A percentile compares a stretch with the other conserved stretches of the same genome.
Evolutionary conservation across 371 early-diverging fungal species (phyloP).

Genomic region (Dinochytrium kinnereticum): DNA sequence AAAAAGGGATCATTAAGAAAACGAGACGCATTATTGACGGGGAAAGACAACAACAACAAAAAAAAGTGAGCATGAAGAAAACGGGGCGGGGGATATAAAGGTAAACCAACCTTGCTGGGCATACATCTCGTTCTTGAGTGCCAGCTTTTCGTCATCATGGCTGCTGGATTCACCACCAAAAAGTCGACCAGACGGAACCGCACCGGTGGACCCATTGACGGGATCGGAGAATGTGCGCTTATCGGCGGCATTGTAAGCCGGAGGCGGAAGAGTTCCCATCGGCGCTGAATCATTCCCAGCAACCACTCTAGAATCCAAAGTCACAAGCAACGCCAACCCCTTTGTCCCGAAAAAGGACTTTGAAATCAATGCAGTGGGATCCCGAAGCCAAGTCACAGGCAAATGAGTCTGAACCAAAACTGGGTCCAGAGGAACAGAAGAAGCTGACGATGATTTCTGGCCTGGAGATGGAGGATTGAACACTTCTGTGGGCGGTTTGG

Average conservation of each 20-base stretch:
- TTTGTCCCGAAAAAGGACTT: not conserved
- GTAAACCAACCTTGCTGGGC: not conserved
- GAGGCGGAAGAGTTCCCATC: not conserved
- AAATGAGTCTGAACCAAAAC: not conserved
- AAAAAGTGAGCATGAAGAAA: not conserved
- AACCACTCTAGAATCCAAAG: not conserved
- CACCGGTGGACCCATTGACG: not conserved
- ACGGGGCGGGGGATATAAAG: not conserved
- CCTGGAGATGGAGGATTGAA: not conserved
- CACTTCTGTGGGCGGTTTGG: not conserved
- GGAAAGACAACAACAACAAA: not conserved
- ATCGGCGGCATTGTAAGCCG: not conserved
- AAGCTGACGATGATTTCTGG: not conserved
- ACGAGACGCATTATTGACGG: too few species aligned
- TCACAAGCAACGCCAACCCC: not conserved
- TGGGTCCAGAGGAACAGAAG: not conserved
- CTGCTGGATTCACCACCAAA: too few species aligned
- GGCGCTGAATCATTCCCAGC: not conserved
- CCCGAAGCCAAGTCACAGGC: not conserved
- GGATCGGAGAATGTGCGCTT: not conserved
- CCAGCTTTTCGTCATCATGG: too few species aligned
- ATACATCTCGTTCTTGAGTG: not conserved
- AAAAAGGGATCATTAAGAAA: too few species aligned
- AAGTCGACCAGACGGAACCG: not conserved
- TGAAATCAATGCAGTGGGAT: not conserved